Percentiles rank a stretch among this genome's conserved stretches.
Evolutionary conservation across 495 filamentous ascomycete genomes (phyloP).

Genomic region (Bryoglossum gracile): DNA sequence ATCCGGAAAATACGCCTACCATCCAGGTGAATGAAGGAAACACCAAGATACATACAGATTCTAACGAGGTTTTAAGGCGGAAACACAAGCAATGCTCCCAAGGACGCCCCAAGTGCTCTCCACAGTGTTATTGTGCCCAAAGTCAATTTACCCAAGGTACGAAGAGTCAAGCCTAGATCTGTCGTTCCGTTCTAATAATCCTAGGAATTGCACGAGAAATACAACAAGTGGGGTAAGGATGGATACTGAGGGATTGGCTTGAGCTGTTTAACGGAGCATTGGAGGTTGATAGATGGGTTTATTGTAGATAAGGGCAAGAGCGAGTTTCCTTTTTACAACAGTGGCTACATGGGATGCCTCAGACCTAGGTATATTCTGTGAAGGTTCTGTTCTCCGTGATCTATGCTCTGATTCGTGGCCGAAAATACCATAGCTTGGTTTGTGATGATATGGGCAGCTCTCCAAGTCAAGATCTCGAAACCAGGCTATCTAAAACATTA

Average conservation of each 20-base stretch:
- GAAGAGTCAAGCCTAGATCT: constrained; percentile 2
- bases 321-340: neutral
- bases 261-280: neutral
- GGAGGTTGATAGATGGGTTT: neutral
- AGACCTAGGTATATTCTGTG: too few relatives aligned
- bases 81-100: constrained; percentile 63
- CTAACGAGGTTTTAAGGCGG: constrained; percentile 72
- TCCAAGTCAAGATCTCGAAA: too few relatives aligned
- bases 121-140: constrained; percentile 90
- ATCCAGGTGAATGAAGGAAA: too few relatives aligned
- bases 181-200: too few relatives aligned
- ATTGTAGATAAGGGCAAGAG: constrained; percentile 10
- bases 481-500: too few relatives aligned
- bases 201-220: constrained; percentile 84
- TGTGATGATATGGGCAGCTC: too few relatives aligned
- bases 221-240: constrained; percentile 99
- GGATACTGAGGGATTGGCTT: constrained; percentile 32
- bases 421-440: too few relatives aligned
- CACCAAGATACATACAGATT: too few relatives aligned
- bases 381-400: too few relatives aligned
- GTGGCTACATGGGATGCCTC: neutral
- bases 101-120: constrained; percentile 88
- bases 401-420: too few relatives aligned
- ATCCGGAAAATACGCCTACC: constrained; percentile 63
- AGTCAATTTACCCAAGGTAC: constrained; percentile 86